Conservation (phyloP, 306 rosid species). For the Hippophae tibetana region DNA sequence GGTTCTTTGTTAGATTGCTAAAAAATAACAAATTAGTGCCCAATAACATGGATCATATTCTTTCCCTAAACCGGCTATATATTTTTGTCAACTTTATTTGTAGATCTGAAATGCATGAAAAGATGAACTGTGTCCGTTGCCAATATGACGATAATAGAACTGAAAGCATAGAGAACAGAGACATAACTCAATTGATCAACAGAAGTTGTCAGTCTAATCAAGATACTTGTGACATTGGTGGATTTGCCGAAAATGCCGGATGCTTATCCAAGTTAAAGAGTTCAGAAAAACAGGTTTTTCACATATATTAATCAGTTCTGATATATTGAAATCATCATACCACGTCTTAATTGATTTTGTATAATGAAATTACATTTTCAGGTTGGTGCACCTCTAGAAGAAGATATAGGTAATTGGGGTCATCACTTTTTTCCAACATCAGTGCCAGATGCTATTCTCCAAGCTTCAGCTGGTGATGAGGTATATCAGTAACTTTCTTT, state of each 20-base stretch:
- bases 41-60: background rate
- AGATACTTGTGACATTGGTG: conserved; percentile 68
- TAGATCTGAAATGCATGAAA: conserved; percentile 93
- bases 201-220: conserved; percentile 31
- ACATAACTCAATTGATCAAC: conserved; percentile 18
- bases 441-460: conserved; percentile 80
- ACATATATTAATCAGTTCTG: conserved; percentile 17
- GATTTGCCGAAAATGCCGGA: conserved; percentile 86
- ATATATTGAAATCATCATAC: conserved; percentile 6
- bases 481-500: conserved; percentile 29
- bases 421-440: conserved; percentile 73
- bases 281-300: conserved; percentile 85
- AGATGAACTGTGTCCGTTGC: conserved; percentile 77
- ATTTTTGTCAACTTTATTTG: conserved; percentile 11
- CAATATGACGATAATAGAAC: conserved; percentile 32
- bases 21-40: background rate
- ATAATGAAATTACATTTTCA: conserved; percentile 28
- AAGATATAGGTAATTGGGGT: conserved; percentile 89
- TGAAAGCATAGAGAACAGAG: conserved; percentile 25
- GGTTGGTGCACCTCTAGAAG: conserved; percentile 87
- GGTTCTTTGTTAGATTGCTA: background rate
- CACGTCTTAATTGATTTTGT: conserved; percentile 3
- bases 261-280: conserved; percentile 63
- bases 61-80: background rate
- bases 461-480: conserved; percentile 95